Conservation (phyloP, 2,329 filamentous ascomycete genomes). For the Claviceps purpurea region DNA sequence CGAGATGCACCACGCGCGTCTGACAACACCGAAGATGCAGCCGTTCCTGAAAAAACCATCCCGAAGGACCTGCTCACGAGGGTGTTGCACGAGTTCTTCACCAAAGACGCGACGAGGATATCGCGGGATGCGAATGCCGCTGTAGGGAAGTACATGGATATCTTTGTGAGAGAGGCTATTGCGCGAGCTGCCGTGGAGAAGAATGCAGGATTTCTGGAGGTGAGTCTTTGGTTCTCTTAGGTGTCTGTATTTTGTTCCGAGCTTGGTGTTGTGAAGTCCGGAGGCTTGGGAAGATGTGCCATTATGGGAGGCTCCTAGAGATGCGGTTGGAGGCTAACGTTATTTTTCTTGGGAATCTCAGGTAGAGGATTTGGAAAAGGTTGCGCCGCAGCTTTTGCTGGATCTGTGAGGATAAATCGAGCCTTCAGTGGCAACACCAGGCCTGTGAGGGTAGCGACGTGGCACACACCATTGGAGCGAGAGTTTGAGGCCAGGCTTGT, state of each 20-base stretch:
- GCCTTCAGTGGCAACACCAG: not conserved
- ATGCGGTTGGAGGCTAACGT: not conserved
- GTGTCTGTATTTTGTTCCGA: not conserved
- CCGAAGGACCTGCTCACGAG: slow-evolving; percentile 62
- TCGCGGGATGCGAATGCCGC: slow-evolving; percentile 64
- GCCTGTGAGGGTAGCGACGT: not conserved
- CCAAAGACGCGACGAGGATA: slow-evolving; percentile 56
- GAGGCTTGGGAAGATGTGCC: too few species aligned
- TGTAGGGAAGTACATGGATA: slow-evolving; percentile 74
- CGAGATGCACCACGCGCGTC: slow-evolving; percentile 5
- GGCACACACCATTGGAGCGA: not conserved
- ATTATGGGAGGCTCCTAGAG: too few species aligned
- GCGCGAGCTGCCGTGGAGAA: slow-evolving; percentile 64
- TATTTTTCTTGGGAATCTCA: slow-evolving; percentile 17
- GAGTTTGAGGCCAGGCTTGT: not conserved
- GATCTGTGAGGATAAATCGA: slow-evolving; percentile 34
- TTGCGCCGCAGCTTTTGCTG: slow-evolving; percentile 71
- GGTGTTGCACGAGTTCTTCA: slow-evolving; percentile 69
- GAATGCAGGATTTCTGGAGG: slow-evolving; percentile 59
- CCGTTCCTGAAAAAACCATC: slow-evolving; percentile 36
- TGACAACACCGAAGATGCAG: slow-evolving; percentile 17
- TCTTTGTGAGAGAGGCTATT: slow-evolving; percentile 82
- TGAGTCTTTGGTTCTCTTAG: slow-evolving; percentile 24
- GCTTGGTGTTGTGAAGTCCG: too few species aligned
- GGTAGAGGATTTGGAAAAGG: slow-evolving; percentile 81